Base-by-base conservation (phyloP, 2,329 filamentous ascomycete species). In the Epicoccum nigrum region DNA sequence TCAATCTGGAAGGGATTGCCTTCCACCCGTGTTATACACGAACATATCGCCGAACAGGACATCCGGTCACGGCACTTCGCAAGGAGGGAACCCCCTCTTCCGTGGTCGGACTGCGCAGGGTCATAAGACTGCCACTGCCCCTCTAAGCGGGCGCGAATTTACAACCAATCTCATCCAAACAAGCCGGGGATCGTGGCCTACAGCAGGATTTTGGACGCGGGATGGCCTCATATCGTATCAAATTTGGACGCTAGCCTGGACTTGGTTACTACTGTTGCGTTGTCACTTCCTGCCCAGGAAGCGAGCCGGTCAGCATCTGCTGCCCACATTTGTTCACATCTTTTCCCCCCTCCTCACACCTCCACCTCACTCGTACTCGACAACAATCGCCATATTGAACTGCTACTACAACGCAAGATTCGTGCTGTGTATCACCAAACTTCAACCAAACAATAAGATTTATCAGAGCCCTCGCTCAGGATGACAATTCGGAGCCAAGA, bases 401-500 rank as follows among this genome's bases (percentile, higher is more conserved):
- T 38, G 27, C 45, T 49, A 47, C 17, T 33, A 56, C 54, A 50
- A 54, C 54, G 50, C 52, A 51, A 51, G 32, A 32, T 45, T 49
- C 30, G 49, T 45, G 44, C 32, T 43, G 43, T 17, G 47, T 17
- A 39, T n/a, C 30, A 47, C n/a, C 38, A 44, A 16, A 13, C 39
- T 15, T 35, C 15, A 44, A 19, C 34, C 34, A 21, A 15, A 34
- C 44, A 54, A 52, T 60, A 65, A 57, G 47, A 45, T 41, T 15
- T 48, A 56, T 56, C 65, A 68, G 69, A 72, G 69, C 71, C 67
- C 66, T 68, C 65, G 70, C 68, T 74, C 72, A 74, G 70, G 67
- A 74, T 74, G 72, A 70, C 71, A 72, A 69, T 68, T 74, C 72
- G 70, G 71, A 74, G 69, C 67, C 71, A 70, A 71, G 64, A 70